These are phyloP conservation scores for Dictyostelium citrinum DNA, from an alignment of 78 protist species.

Conservation along the genomic window DNA sequence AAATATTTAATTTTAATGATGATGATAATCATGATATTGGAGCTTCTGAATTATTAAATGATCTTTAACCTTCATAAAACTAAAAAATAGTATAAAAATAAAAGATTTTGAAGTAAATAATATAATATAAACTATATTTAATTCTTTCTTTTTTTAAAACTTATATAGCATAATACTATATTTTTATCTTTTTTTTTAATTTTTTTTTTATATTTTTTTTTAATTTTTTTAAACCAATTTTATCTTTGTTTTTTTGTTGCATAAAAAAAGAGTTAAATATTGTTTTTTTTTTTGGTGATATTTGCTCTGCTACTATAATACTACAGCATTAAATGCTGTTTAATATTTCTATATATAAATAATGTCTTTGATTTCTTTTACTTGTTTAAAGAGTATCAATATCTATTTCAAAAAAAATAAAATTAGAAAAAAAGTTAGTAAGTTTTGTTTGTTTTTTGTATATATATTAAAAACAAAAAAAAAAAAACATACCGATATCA, in stretches of 20 bases:
- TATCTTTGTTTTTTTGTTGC: background rate
- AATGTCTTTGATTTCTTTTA: background rate
- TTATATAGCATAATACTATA: background rate
- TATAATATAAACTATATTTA: background rate
- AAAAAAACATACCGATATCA: slow-evolving; percentile 12
- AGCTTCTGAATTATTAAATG: slow-evolving; percentile 4
- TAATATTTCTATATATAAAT: slow-evolving; percentile 16
- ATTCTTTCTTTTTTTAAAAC: background rate
- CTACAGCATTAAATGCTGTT: background rate
- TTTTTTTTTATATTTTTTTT: background rate
- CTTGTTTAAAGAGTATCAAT: background rate
- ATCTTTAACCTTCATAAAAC: background rate
- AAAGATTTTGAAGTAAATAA: background rate
- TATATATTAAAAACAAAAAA: background rate
- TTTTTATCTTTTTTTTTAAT: background rate
- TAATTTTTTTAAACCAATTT: background rate
- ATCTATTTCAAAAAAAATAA: background rate
- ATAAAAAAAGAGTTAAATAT: background rate
- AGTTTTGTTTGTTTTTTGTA: background rate
- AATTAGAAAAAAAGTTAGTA: background rate
- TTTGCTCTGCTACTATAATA: background rate
- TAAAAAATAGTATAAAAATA: background rate
- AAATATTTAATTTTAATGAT: background rate
- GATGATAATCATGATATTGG: background rate
- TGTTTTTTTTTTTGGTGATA: background rate